phyloP scores from a whole-genome alignment of 176 grass and related monocot genomes.

The Chloris gayana region DNA sequence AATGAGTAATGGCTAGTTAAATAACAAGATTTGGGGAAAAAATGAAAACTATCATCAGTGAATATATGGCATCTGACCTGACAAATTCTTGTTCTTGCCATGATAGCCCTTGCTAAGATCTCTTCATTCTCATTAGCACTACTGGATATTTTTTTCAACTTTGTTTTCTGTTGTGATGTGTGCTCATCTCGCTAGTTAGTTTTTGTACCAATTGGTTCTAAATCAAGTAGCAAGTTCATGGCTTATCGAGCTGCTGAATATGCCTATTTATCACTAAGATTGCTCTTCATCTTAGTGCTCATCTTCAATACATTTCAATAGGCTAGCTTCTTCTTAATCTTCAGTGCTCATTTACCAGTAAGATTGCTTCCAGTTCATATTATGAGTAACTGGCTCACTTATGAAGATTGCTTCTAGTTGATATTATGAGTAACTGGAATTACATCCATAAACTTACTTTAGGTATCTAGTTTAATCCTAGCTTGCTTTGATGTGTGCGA shows the following conservation, averaged over 20 bases:
- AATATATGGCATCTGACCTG: conserved; percentile 45
- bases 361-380: conserved; percentile 2
- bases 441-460: neutral
- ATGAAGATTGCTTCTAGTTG: conserved; percentile 6
- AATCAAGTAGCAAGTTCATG: conserved; percentile 9
- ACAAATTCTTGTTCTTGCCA: conserved; percentile 20
- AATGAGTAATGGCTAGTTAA: conserved; percentile 56
- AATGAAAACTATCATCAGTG: conserved; percentile 22
- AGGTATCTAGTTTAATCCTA: neutral
- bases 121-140: conserved; percentile 30
- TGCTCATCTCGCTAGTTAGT: neutral
- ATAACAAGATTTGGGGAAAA: conserved; percentile 50
- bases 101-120: conserved; percentile 27
- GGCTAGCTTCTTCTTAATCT: neutral
- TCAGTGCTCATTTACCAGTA: neutral
- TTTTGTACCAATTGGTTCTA: conserved; percentile 12
- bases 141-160: neutral
- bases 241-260: neutral
- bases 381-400: neutral
- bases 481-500: neutral
- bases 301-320: conserved; percentile 4
- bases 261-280: neutral
- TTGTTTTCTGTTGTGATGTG: neutral
- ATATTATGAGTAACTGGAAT: neutral
- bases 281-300: neutral